These are phyloP conservation scores for Malus hybrid DNA, from an alignment of 331 rosid species.

Conservation along the genomic window DNA sequence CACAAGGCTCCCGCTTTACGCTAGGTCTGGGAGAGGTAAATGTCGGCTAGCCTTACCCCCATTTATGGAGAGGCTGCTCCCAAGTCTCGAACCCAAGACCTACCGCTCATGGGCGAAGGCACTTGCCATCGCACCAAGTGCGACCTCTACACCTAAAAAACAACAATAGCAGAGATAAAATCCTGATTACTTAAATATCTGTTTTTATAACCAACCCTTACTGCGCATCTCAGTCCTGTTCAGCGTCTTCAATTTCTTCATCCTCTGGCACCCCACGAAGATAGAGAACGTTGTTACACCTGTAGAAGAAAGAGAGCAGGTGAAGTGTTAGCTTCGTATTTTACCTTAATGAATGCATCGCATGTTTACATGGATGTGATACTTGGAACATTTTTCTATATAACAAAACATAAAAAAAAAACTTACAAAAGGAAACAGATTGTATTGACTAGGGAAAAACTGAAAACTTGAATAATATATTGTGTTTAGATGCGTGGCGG, in stretches of 20 bases:
- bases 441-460: neutral
- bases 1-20: no score
- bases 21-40: no score
- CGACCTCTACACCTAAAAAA: conserved; percentile 5
- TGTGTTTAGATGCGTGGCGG: neutral
- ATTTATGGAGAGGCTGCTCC: no score
- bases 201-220: neutral
- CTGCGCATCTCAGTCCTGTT: conserved; percentile 37
- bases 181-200: neutral
- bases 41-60: no score
- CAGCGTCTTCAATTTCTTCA: conserved; percentile 93
- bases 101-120: no score
- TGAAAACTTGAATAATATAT: neutral
- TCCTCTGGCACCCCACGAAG: conserved; percentile 98
- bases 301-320: conserved; percentile 11
- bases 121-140: no score
- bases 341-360: neutral
- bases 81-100: no score
- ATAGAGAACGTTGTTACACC: conserved; percentile 95
- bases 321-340: neutral
- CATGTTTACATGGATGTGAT: neutral
- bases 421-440: neutral
- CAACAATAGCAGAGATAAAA: neutral
- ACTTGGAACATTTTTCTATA: neutral
- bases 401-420: neutral